These are phyloP conservation scores for Neobulgaria alba DNA, from an alignment of 2,329 filamentous ascomycete genomes.

Conservation along the genomic window DNA sequence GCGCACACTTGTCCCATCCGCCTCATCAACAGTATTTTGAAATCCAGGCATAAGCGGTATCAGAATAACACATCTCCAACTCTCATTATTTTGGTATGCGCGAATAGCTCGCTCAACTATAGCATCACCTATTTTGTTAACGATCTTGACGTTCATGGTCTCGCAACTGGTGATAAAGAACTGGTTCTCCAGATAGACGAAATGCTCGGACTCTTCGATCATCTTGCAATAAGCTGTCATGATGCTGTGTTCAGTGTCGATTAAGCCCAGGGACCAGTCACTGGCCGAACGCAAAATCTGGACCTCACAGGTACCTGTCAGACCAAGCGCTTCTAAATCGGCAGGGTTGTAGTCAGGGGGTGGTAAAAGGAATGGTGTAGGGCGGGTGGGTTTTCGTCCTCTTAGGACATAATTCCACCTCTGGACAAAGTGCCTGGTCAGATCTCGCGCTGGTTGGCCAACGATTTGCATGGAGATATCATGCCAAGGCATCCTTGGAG, in stretches of 20 bases:
- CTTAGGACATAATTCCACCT: slow-evolving; percentile 96
- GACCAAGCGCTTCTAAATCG: slow-evolving; percentile 78
- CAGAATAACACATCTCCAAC: slow-evolving; percentile 83
- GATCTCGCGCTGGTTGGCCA: slow-evolving; percentile 85
- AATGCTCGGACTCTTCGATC: slow-evolving; percentile 92
- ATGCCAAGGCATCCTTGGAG: slow-evolving; percentile 97
- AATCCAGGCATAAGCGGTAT: slow-evolving; percentile 98
- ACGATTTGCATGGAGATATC: slow-evolving; percentile 98
- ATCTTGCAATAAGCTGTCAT: slow-evolving; percentile 91
- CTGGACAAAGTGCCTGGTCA: slow-evolving; percentile 94
- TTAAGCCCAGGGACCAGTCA: slow-evolving; percentile 86
- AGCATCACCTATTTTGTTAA: slow-evolving; percentile 91
- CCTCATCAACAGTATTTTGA: slow-evolving; percentile 89
- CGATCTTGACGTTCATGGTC: slow-evolving; percentile 76
- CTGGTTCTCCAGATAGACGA: slow-evolving; percentile 98
- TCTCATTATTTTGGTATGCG: slow-evolving; percentile 73
- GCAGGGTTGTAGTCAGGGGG: slow-evolving; percentile 83
- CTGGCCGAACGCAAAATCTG: slow-evolving; percentile 88
- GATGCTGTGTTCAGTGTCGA: slow-evolving; percentile 85
- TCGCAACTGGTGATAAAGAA: slow-evolving; percentile 95
- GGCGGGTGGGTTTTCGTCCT: slow-evolving; percentile 84
- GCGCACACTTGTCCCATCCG: slow-evolving; percentile 88
- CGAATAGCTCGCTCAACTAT: slow-evolving; percentile 85
- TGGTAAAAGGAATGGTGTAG: slow-evolving; percentile 85
- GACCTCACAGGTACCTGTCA: slow-evolving; percentile 91